Percentiles rank a stretch among this genome's conserved stretches.
Conservation (phyloP, 2,329 filamentous ascomycete species). For the Arthrocladium fulminans region DNA sequence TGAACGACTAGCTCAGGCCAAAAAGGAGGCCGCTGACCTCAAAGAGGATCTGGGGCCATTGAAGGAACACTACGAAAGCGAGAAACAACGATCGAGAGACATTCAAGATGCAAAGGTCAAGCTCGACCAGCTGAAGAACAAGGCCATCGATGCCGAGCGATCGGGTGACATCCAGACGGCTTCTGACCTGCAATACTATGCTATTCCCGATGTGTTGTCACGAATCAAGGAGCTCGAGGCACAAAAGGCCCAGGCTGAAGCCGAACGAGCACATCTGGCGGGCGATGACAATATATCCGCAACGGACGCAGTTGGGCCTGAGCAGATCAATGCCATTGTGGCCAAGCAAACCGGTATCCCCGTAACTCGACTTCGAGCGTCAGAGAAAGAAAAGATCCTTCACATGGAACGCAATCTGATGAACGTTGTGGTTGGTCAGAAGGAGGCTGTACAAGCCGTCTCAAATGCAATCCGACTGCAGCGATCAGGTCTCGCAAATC, state of each 20-base stretch:
- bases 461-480: constrained; percentile 94
- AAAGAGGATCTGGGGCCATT: constrained; percentile 86
- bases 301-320: constrained; percentile 87
- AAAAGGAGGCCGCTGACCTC: constrained; percentile 85
- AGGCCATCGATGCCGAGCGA: constrained; percentile 87
- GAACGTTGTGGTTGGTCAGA: constrained; percentile 84
- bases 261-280: constrained; percentile 46
- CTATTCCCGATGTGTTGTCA: constrained; percentile 81
- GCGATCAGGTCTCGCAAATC: constrained; percentile 86
- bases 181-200: constrained; percentile 93
- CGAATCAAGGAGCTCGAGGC: constrained; percentile 73
- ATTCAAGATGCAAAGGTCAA: constrained; percentile 94
- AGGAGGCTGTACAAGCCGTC: constrained; percentile 83
- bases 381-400: constrained; percentile 96
- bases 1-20: constrained; percentile 69
- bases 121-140: constrained; percentile 81
- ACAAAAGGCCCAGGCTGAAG: constrained; percentile 71
- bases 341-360: constrained; percentile 97
- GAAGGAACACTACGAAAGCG: constrained; percentile 88
- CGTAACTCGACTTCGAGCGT: constrained; percentile 83
- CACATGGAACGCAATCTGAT: constrained; percentile 85
- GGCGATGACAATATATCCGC: constrained; percentile 64
- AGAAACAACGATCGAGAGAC: constrained; percentile 81
- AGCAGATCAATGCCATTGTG: constrained; percentile 98
- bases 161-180: constrained; percentile 75